phyloP scores from a whole-genome alignment of 495 filamentous ascomycete genomes.

The Elasticomyces elasticus region DNA sequence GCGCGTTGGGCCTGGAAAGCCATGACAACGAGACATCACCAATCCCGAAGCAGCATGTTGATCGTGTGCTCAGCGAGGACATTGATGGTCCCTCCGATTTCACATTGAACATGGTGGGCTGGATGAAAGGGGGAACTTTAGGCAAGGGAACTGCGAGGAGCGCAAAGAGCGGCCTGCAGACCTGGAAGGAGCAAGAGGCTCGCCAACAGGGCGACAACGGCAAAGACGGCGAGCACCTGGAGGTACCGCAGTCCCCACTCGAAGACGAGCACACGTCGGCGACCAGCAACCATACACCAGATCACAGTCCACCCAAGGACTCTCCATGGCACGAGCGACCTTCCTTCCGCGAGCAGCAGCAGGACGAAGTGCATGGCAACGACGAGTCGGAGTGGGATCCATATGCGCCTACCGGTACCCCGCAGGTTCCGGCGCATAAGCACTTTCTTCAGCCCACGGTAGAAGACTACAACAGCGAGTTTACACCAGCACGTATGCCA shows the following conservation, averaged over 20 bases:
- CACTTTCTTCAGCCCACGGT: constrained; percentile 20
- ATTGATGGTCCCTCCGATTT: constrained; percentile 34
- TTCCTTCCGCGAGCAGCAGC: not conserved
- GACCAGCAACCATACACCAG: constrained; percentile 17
- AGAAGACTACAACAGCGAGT: constrained; percentile 23
- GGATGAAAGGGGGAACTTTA: constrained; percentile 25
- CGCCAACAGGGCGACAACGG: not conserved
- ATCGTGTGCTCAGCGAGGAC: constrained; percentile 24
- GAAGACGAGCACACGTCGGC: constrained; percentile 1
- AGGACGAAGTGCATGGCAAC: not conserved
- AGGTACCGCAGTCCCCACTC: constrained; percentile 2
- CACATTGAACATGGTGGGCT: constrained; percentile 31
- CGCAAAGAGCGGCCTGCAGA: not conserved
- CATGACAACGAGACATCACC: constrained; percentile 7
- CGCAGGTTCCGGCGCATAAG: constrained; percentile 11
- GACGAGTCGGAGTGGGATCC: constrained; percentile 17
- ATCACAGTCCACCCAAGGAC: constrained; percentile 18
- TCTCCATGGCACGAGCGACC: constrained; percentile 2
- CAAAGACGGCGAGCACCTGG: not conserved
- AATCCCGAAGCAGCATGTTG: constrained; percentile 6
- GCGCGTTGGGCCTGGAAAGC: constrained; percentile 14
- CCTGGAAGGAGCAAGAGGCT: not conserved
- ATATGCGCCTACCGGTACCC: constrained; percentile 10
- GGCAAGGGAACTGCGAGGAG: constrained; percentile 10
- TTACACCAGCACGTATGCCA: constrained; percentile 10